Percentiles rank a stretch among this genome's conserved stretches.
Conservation (phyloP, 2,329 filamentous ascomycete genomes). For the Aspergillus chevalieri region DNA sequence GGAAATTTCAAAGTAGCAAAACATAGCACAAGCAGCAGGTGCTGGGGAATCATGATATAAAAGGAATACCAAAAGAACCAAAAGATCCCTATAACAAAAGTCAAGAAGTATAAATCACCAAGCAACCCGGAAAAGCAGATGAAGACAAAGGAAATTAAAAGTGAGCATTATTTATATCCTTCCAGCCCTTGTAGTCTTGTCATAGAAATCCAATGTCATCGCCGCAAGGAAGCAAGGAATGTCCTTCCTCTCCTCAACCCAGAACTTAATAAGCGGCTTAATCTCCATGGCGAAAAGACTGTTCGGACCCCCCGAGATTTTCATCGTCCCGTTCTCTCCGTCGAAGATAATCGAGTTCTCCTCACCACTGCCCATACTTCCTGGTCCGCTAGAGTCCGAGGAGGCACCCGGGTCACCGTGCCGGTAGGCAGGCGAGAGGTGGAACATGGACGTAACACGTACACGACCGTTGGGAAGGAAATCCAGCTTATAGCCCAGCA, state of each 20-base stretch:
- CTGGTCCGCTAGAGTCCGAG: conserved; percentile 49
- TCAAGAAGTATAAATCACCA: conserved; percentile 1
- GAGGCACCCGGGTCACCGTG: conserved; percentile 47
- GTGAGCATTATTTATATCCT: conserved; percentile 21
- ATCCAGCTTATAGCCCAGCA: conserved; percentile 89
- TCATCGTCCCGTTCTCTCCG: conserved; percentile 94
- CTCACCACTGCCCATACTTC: conserved; percentile 42
- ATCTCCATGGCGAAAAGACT: conserved; percentile 84
- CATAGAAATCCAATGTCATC: conserved; percentile 87
- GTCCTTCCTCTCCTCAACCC: conserved; percentile 88
- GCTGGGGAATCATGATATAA: conserved; percentile 22
- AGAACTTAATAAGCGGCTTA: conserved; percentile 81
- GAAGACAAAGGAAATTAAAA: not conserved
- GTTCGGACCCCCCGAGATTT: conserved; percentile 83
- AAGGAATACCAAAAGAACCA: not conserved
- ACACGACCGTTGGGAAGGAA: conserved; percentile 98
- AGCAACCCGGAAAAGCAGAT: conserved; percentile 5
- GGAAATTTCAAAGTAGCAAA: not conserved
- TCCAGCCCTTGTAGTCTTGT: conserved; percentile 46
- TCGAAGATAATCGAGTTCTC: conserved; percentile 71
- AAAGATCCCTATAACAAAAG: not conserved
- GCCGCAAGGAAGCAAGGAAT: conserved; percentile 91
- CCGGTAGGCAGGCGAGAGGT: conserved; percentile 53
- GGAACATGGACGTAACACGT: conserved; percentile 79
- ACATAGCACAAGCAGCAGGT: conserved; percentile 18